Percentiles rank a stretch among this genome's conserved stretches.
Evolutionary conservation across 2,329 filamentous ascomycete genomes (phyloP).

Genomic region (Cylindrodendrum hubeiense): DNA sequence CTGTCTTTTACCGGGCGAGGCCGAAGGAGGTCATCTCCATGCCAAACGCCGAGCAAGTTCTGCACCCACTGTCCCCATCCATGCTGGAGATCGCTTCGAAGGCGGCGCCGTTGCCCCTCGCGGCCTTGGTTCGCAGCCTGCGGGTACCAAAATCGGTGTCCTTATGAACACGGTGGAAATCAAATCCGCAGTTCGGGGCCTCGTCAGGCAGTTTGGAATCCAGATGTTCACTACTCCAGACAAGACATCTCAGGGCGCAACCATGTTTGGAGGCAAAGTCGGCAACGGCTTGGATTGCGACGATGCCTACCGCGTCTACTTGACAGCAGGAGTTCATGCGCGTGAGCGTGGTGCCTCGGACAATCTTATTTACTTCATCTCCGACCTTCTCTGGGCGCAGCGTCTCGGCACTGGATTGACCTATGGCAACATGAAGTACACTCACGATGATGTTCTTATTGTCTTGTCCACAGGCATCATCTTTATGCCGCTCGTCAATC

Average conservation of each 20-base stretch:
- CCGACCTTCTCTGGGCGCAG: constrained; percentile 65
- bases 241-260: constrained; percentile 56
- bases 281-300: constrained; percentile 47
- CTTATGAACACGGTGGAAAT: constrained; percentile 60
- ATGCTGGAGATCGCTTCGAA: constrained; percentile 54
- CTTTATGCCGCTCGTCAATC: constrained; percentile 60
- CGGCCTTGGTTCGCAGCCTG: constrained; percentile 43
- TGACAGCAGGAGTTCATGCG: constrained; percentile 66
- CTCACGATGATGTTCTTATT: constrained; percentile 61
- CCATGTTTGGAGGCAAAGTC: constrained; percentile 54
- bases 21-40: background rate
- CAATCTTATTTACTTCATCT: constrained; percentile 66
- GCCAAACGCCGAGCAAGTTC: background rate
- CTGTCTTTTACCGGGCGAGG: background rate
- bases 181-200: constrained; percentile 54
- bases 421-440: constrained; percentile 64
- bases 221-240: constrained; percentile 55
- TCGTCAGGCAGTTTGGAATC: constrained; percentile 54
- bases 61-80: constrained; percentile 45
- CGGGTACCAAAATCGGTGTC: constrained; percentile 49
- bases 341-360: constrained; percentile 68
- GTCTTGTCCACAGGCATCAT: constrained; percentile 65
- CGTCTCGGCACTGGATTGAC: constrained; percentile 59
- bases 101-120: constrained; percentile 48
- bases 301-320: constrained; percentile 58